A percentile compares a stretch with the other conserved stretches of the same genome.
Conservation (phyloP, 2,329 filamentous ascomycete genomes). For the Chaetomium sp. region DNA sequence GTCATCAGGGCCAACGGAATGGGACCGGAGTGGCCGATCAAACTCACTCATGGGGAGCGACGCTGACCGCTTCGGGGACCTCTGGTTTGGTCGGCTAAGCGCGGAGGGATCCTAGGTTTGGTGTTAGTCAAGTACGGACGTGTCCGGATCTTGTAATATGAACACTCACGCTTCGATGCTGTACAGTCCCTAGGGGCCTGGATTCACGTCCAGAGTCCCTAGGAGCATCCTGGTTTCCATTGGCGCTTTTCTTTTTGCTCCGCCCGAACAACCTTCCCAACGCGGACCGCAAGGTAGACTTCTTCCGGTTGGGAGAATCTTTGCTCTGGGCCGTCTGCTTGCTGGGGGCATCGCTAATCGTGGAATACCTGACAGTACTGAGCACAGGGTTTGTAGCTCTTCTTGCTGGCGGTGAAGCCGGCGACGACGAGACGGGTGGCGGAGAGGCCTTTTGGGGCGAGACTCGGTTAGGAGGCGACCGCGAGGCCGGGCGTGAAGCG, state of each 20-base stretch:
- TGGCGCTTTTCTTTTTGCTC: slow-evolving; percentile 53
- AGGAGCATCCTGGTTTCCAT: slow-evolving; percentile 33
- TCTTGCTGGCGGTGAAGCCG: slow-evolving; percentile 32
- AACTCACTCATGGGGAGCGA: slow-evolving; percentile 64
- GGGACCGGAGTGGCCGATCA: slow-evolving; percentile 61
- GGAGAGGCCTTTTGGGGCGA: slow-evolving; percentile 30
- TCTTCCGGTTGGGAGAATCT: slow-evolving; percentile 54
- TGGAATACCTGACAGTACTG: slow-evolving; percentile 51
- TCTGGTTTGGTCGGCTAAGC: slow-evolving; percentile 41
- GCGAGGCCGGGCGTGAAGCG: slow-evolving; percentile 30
- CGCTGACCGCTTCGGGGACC: slow-evolving; percentile 56
- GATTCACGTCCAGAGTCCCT: slow-evolving; percentile 37
- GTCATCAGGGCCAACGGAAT: slow-evolving; percentile 61
- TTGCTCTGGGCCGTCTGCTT: slow-evolving; percentile 40
- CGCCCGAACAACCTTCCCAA: slow-evolving; percentile 61
- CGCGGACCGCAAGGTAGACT: slow-evolving; percentile 58
- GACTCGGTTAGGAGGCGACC: slow-evolving; percentile 26
- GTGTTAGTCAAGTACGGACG: slow-evolving; percentile 8
- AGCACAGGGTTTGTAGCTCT: slow-evolving; percentile 41
- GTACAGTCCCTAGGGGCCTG: slow-evolving; percentile 37
- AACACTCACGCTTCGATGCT: slow-evolving; percentile 56
- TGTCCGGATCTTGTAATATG: background rate
- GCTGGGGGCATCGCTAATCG: slow-evolving; percentile 47
- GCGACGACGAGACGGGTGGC: slow-evolving; percentile 24
- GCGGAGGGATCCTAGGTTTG: slow-evolving; percentile 44